Percentiles rank a stretch among this genome's conserved stretches.
Evolutionary conservation across 176 grass and related monocot species (phyloP).

Genomic region (Leersia perrieri): DNA sequence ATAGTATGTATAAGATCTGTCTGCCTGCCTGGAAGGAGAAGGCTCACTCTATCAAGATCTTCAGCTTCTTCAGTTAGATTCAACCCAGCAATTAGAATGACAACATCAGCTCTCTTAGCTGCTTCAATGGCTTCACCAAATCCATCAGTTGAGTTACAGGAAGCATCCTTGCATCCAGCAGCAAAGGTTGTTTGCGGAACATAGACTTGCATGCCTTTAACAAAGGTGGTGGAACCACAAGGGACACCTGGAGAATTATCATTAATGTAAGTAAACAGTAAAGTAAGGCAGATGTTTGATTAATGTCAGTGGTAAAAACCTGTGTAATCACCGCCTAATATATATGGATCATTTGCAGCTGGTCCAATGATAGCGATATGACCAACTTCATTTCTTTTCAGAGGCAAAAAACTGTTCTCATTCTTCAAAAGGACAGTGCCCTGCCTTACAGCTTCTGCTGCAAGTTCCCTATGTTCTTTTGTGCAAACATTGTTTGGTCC

Average conservation of each 20-base stretch:
- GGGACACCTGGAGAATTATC: slow-evolving; percentile 52
- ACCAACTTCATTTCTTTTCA: slow-evolving; percentile 50
- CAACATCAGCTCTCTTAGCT: slow-evolving; percentile 58
- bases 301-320: slow-evolving; percentile 37
- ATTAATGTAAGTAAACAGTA: slow-evolving; percentile 5
- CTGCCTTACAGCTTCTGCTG: slow-evolving; percentile 76
- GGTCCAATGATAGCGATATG: slow-evolving; percentile 72
- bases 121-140: slow-evolving; percentile 57
- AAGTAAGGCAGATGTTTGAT: slow-evolving; percentile 3
- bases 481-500: slow-evolving; percentile 70
- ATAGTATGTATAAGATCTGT: slow-evolving; percentile 59
- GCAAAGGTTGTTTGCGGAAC: slow-evolving; percentile 51
- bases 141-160: slow-evolving; percentile 51
- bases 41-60: slow-evolving; percentile 76
- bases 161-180: slow-evolving; percentile 54
- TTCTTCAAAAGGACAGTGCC: slow-evolving; percentile 89
- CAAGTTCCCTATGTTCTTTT: slow-evolving; percentile 66
- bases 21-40: slow-evolving; percentile 87
- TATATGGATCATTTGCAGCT: slow-evolving; percentile 52
- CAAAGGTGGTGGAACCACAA: slow-evolving; percentile 62
- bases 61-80: slow-evolving; percentile 82
- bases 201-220: slow-evolving; percentile 64
- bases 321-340: slow-evolving; percentile 80
- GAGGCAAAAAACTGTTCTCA: slow-evolving; percentile 63
- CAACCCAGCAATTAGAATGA: slow-evolving; percentile 73